Conservation (phyloP, 2,329 filamentous ascomycete genomes). For the Helotiales sp. region DNA sequence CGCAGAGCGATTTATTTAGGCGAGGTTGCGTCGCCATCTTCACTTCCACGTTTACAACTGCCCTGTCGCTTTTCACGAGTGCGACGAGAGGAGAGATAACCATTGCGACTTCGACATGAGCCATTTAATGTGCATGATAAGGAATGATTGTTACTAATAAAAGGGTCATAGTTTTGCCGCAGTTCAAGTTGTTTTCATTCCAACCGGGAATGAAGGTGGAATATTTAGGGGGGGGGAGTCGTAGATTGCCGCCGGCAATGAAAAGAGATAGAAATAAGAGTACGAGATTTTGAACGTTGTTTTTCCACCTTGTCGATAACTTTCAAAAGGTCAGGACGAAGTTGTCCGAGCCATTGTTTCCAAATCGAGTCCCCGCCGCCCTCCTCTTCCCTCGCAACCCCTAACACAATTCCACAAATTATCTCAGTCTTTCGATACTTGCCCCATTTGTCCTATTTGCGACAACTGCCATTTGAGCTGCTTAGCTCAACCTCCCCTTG, state of each 20-base stretch:
- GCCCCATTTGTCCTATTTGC: no score
- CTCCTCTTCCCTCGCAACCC: no score
- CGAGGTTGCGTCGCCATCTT: slow-evolving; percentile 27
- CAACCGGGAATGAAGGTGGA: neutral
- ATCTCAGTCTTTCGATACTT: no score
- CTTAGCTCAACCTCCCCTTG: neutral
- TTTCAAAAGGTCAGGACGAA: no score
- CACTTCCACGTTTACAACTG: slow-evolving; percentile 27
- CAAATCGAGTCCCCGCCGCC: no score
- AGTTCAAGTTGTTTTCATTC: slow-evolving; percentile 27
- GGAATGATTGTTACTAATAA: neutral
- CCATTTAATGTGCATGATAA: neutral
- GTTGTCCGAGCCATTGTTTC: no score
- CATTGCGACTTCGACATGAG: slow-evolving; percentile 30
- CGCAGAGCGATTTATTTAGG: neutral
- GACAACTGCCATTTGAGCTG: slow-evolving; percentile 1
- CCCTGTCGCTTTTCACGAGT: slow-evolving; percentile 25
- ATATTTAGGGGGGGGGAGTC: no score
- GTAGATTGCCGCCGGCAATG: neutral
- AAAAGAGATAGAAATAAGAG: neutral
- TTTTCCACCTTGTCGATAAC: no score
- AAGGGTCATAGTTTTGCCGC: slow-evolving; percentile 14
- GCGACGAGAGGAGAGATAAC: slow-evolving; percentile 29
- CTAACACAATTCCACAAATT: no score
- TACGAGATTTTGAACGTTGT: no score